Percentiles rank a stretch among this genome's conserved stretches.
Evolutionary conservation across 345 rosid genomes (phyloP).

Genomic region (Eucalyptus microcorys): DNA sequence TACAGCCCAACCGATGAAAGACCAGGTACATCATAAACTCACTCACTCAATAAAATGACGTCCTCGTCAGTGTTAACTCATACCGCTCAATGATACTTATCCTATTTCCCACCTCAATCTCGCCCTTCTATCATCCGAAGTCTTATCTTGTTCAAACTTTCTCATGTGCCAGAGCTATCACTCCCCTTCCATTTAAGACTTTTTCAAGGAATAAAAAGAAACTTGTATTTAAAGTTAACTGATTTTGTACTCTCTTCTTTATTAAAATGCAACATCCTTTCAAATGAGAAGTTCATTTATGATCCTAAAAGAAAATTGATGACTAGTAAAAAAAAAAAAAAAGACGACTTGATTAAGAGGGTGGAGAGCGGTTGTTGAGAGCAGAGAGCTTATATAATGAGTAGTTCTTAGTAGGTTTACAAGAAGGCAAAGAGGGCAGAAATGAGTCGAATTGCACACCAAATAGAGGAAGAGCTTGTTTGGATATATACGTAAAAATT

Average conservation of each 20-base stretch:
- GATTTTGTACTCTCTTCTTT: neutral
- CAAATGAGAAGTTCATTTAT: neutral
- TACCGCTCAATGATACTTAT: neutral
- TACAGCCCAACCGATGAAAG: neutral
- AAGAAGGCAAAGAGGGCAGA: rapidly evolving
- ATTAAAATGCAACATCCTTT: neutral
- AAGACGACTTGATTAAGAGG: too few relatives aligned
- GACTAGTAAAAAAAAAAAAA: too few relatives aligned
- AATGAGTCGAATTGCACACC: rapidly evolving
- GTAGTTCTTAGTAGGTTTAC: too few relatives aligned
- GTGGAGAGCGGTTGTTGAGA: rapidly evolving
- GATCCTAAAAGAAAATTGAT: too few relatives aligned
- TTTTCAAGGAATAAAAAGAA: neutral
- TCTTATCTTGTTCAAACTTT: neutral
- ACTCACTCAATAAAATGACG: neutral
- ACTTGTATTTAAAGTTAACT: neutral
- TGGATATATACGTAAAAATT: too few relatives aligned
- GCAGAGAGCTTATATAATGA: too few relatives aligned
- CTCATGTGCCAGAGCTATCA: neutral
- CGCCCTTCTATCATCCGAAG: neutral
- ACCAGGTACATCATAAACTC: neutral
- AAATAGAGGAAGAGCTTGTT: neutral
- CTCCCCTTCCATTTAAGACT: neutral
- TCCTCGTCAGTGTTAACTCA: neutral
- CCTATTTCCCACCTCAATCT: neutral